Evolutionary conservation across 2,329 filamentous ascomycete genomes (phyloP).

Genomic region (Cercospora sp.): DNA sequence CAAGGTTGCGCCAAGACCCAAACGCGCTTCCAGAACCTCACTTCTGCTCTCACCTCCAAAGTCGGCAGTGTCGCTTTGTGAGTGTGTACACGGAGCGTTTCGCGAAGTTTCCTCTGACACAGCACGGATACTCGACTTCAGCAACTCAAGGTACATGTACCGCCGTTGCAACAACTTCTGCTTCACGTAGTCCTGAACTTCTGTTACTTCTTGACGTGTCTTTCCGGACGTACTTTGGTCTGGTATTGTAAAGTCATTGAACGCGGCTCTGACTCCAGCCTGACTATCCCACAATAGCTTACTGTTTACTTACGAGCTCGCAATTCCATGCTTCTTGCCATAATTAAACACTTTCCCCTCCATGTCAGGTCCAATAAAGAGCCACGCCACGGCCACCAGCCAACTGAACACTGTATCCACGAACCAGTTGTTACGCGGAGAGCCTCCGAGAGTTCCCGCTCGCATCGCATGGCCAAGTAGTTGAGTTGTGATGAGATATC

Average conservation of each 20-base stretch:
- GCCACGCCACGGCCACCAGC: constrained; percentile 55
- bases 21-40: not conserved
- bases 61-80: not conserved
- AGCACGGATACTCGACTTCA: not conserved
- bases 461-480: constrained; percentile 73
- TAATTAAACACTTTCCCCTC: constrained; percentile 58
- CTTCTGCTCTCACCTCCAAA: too few relatives aligned
- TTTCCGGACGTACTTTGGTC: not conserved
- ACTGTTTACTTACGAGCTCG: not conserved
- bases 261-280: too few relatives aligned
- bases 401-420: constrained; percentile 58
- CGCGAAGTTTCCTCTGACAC: not conserved
- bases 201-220: too few relatives aligned
- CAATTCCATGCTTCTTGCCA: constrained; percentile 56
- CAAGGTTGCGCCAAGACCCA: not conserved
- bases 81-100: not conserved
- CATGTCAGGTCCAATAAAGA: constrained; percentile 60
- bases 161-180: too few relatives aligned
- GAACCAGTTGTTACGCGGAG: constrained; percentile 55
- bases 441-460: constrained; percentile 55
- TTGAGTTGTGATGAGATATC: constrained; percentile 76
- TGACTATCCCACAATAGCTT: not conserved
- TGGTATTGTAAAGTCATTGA: too few relatives aligned
- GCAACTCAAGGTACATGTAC: not conserved
- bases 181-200: too few relatives aligned